These are phyloP conservation scores for Diplocarpon rosae DNA, from an alignment of 2,329 filamentous ascomycete genomes.

Conservation along the genomic window DNA sequence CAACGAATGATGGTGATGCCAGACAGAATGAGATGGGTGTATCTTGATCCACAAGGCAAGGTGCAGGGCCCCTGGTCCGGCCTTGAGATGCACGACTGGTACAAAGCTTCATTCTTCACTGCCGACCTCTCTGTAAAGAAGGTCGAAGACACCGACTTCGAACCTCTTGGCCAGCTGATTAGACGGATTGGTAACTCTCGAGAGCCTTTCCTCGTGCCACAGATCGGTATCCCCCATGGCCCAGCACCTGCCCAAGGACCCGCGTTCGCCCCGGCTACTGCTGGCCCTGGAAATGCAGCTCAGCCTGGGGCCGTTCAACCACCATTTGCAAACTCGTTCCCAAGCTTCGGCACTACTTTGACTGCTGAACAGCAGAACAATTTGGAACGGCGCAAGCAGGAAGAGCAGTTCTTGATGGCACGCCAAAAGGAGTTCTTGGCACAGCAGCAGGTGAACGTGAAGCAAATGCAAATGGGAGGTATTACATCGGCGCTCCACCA, in stretches of 20 bases:
- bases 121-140: constrained; percentile 92
- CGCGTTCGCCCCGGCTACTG: constrained; percentile 28
- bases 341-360: constrained; percentile 89
- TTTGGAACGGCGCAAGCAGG: constrained; percentile 88
- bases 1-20: constrained; percentile 97
- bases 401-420: constrained; percentile 95
- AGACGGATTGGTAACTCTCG: constrained; percentile 92
- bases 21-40: constrained; percentile 97
- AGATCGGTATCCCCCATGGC: constrained; percentile 90
- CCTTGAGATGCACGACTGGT: constrained; percentile 99
- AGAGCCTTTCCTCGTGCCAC: constrained; percentile 93
- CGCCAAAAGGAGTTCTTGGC: constrained; percentile 89
- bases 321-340: constrained; percentile 86
- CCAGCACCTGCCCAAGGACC: constrained; percentile 42
- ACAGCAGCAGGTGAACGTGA: constrained; percentile 70
- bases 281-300: constrained; percentile 30
- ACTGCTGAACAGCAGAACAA: constrained; percentile 98
- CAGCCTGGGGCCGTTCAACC: constrained; percentile 62
- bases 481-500: constrained; percentile 58
- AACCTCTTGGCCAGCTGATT: constrained; percentile 89
- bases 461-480: constrained; percentile 56
- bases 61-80: constrained; percentile 93
- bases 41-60: constrained; percentile 85
- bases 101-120: constrained; percentile 96
- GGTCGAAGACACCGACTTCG: constrained; percentile 85